Evolutionary conservation across 352 stramenopile genomes (phyloP).

Genomic region (Phytopythium cucurbitacearum): DNA sequence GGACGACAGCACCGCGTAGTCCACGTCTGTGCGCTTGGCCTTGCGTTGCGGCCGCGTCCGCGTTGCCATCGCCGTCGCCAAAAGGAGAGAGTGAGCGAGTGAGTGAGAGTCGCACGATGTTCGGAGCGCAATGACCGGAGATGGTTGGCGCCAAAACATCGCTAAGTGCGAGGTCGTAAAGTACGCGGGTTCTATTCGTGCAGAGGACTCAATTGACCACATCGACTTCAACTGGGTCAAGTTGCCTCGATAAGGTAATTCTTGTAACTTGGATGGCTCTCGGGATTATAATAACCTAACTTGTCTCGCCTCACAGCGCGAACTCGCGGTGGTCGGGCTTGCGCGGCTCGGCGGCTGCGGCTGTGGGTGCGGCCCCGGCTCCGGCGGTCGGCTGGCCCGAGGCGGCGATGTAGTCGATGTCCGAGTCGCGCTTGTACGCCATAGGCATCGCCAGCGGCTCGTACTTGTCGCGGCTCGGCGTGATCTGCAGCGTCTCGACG

Average conservation of each 20-base stretch:
- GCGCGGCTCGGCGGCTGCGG: neutral
- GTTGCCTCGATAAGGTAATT: too few species aligned
- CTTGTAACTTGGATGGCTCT: too few species aligned
- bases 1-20: slow-evolving; percentile 76
- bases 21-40: slow-evolving; percentile 68
- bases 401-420: slow-evolving; percentile 7
- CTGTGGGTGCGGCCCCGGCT: slow-evolving; percentile 2
- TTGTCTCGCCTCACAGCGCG: slow-evolving; percentile 14
- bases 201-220: too few species aligned
- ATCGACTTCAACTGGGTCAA: too few species aligned
- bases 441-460: slow-evolving; percentile 8
- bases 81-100: neutral
- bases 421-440: slow-evolving; percentile 27
- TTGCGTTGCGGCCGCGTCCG: slow-evolving; percentile 44
- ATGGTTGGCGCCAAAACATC: too few species aligned
- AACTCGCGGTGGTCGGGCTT: slow-evolving; percentile 34
- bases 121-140: neutral
- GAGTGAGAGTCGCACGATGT: neutral
- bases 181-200: too few species aligned
- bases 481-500: slow-evolving; percentile 31
- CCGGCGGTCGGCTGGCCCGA: slow-evolving; percentile 6
- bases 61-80: slow-evolving; percentile 17
- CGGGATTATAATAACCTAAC: too few species aligned
- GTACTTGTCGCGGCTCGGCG: slow-evolving; percentile 17
- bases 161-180: too few species aligned